Percentiles rank a stretch among this genome's conserved stretches.
Conservation (phyloP, 768 basidiomycete genomes). For the Pleurotus pulmonarius region DNA sequence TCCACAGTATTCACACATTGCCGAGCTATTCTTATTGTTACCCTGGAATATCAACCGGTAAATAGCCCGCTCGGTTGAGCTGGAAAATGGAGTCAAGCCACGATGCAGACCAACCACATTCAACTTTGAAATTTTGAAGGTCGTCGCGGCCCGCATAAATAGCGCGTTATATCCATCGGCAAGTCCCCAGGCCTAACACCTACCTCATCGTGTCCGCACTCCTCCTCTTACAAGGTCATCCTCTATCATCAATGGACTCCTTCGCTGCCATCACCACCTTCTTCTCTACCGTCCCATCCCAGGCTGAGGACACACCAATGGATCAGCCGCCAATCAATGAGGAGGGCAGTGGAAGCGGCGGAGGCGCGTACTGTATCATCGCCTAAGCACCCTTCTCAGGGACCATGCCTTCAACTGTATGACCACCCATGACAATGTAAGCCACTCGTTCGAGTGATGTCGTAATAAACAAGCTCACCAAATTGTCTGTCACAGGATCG, state of each 20-base stretch:
- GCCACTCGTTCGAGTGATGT: too few species aligned
- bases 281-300: background rate
- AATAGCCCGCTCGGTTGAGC: background rate
- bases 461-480: background rate
- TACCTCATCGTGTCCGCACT: background rate
- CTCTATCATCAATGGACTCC: constrained; percentile 3
- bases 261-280: constrained; percentile 2
- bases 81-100: background rate
- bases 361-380: constrained; percentile 3
- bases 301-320: background rate
- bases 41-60: background rate
- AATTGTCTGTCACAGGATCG: background rate
- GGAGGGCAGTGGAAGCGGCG: background rate
- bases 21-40: background rate
- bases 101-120: background rate
- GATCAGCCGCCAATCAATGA: constrained; percentile 2
- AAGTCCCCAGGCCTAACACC: background rate
- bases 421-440: background rate
- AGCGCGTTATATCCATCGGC: background rate
- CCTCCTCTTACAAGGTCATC: background rate
- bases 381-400: background rate
- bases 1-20: background rate
- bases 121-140: background rate
- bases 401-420: background rate
- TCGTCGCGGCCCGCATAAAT: background rate